Percentiles rank a stretch among this genome's conserved stretches.
Evolutionary conservation across 306 rosid species (phyloP).

Genomic region (Macrotyloma uniflorum): DNA sequence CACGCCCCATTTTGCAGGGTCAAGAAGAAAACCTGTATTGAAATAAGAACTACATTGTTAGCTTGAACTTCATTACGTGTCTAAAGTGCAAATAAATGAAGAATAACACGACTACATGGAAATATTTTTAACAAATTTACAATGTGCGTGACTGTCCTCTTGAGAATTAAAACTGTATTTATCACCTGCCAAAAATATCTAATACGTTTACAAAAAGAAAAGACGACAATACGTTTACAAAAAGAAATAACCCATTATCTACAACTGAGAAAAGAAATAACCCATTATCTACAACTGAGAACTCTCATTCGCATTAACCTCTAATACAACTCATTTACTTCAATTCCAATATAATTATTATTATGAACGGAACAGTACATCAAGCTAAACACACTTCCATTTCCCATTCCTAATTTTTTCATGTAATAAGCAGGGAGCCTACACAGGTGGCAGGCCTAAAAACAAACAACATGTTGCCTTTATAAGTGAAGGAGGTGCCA

Average conservation of each 20-base stretch:
- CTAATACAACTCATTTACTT: slow-evolving; percentile 2
- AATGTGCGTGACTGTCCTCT: neutral
- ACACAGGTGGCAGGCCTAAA: neutral
- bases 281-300: too few relatives aligned
- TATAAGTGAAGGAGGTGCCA: slow-evolving; percentile 21
- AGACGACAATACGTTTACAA: too few relatives aligned
- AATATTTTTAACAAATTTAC: slow-evolving; percentile 15
- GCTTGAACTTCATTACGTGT: slow-evolving; percentile 17
- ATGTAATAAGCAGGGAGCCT: neutral
- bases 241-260: too few relatives aligned
- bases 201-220: neutral
- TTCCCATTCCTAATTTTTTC: neutral
- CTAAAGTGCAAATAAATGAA: neutral
- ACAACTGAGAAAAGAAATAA: too few relatives aligned
- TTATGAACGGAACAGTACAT: slow-evolving; percentile 10
- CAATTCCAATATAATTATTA: neutral
- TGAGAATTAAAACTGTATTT: slow-evolving; percentile 25
- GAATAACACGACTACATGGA: slow-evolving; percentile 4
- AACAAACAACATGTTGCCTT: neutral
- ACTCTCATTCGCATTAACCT: neutral
- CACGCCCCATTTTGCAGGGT: slow-evolving; percentile 59
- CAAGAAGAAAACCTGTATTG: slow-evolving; percentile 63
- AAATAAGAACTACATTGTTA: slow-evolving; percentile 24
- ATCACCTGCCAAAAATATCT: slow-evolving; percentile 35
- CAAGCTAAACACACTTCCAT: slow-evolving; percentile 10